These are phyloP conservation scores for Phaffia tasmanica DNA, from an alignment of 768 basidiomycete genomes.

Conservation along the genomic window DNA sequence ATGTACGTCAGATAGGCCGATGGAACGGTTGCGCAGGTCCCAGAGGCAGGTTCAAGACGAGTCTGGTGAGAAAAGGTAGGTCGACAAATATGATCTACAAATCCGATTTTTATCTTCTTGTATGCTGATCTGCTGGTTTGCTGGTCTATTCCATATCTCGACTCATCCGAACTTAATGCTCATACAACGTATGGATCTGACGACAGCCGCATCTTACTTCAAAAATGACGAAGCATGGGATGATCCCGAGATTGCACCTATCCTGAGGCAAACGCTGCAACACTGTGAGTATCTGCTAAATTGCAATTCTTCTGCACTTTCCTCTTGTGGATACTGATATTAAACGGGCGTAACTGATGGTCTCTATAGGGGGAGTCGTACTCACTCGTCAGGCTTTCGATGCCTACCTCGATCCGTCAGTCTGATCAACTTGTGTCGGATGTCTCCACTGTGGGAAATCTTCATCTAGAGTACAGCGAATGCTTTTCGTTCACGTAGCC, in stretches of 20 bases:
- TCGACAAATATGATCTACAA: background rate
- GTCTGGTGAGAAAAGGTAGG: conserved; percentile 18
- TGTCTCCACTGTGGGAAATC: too few relatives aligned
- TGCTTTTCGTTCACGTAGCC: too few relatives aligned
- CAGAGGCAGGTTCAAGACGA: conserved; percentile 21
- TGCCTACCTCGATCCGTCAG: too few relatives aligned
- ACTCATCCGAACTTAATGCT: background rate
- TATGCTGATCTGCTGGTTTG: background rate
- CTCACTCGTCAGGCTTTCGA: too few relatives aligned
- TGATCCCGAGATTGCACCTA: conserved; percentile 5
- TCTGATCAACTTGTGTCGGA: too few relatives aligned
- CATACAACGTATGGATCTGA: background rate
- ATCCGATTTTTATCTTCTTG: background rate
- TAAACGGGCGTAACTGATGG: too few relatives aligned
- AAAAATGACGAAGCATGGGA: background rate
- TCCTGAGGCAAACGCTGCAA: conserved; percentile 21
- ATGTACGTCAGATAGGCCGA: conserved; percentile 13
- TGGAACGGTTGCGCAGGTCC: conserved; percentile 20
- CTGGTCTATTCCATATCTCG: background rate
- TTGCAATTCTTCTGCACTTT: too few relatives aligned
- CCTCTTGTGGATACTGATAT: too few relatives aligned
- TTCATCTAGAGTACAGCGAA: too few relatives aligned
- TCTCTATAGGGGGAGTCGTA: too few relatives aligned
- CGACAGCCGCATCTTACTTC: conserved; percentile 5
- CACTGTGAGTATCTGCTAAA: conserved; percentile 9